These are phyloP conservation scores for Sphaerulina musiva DNA, from an alignment of 2,329 filamentous ascomycete species.

Conservation along the genomic window DNA sequence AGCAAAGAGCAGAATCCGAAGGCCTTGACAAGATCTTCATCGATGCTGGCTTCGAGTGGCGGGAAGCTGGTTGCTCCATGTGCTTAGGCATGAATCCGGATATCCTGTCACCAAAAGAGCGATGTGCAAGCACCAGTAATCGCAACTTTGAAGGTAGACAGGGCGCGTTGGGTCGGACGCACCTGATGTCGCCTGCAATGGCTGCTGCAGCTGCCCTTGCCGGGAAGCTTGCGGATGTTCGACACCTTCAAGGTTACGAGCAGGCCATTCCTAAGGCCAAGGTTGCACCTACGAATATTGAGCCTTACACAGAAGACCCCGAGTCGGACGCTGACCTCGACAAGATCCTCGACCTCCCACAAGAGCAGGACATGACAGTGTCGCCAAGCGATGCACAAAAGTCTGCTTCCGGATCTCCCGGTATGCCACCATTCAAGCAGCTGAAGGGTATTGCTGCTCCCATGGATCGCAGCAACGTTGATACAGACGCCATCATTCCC, in stretches of 20 bases:
- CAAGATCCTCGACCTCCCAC: slow-evolving; percentile 55
- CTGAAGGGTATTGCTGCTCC: slow-evolving; percentile 84
- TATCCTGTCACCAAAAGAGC: slow-evolving; percentile 83
- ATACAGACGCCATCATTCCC: slow-evolving; percentile 98
- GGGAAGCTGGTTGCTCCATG: slow-evolving; percentile 98
- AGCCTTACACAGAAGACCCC: slow-evolving; percentile 51
- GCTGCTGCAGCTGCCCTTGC: slow-evolving; percentile 84
- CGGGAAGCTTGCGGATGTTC: slow-evolving; percentile 86
- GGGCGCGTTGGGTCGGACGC: slow-evolving; percentile 82
- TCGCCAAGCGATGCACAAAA: slow-evolving; percentile 47
- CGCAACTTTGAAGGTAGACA: slow-evolving; percentile 97
- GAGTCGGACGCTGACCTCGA: slow-evolving; percentile 59
- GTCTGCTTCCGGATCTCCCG: slow-evolving; percentile 48
- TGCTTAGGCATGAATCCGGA: slow-evolving; percentile 99
- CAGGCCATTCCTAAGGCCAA: slow-evolving; percentile 34
- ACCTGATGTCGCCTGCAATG: slow-evolving; percentile 96
- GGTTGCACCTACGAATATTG: slow-evolving; percentile 52
- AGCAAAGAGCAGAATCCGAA: slow-evolving; percentile 82
- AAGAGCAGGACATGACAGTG: slow-evolving; percentile 42
- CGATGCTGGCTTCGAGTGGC: slow-evolving; percentile 94
- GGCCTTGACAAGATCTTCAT: slow-evolving; percentile 87
- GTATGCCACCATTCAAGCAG: slow-evolving; percentile 75
- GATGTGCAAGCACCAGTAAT: slow-evolving; percentile 92
- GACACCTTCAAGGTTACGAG: slow-evolving; percentile 61
- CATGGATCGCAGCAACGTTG: slow-evolving; percentile 81